These are phyloP conservation scores for Camelina hispida DNA, from an alignment of 345 rosid species.

Conservation along the genomic window DNA sequence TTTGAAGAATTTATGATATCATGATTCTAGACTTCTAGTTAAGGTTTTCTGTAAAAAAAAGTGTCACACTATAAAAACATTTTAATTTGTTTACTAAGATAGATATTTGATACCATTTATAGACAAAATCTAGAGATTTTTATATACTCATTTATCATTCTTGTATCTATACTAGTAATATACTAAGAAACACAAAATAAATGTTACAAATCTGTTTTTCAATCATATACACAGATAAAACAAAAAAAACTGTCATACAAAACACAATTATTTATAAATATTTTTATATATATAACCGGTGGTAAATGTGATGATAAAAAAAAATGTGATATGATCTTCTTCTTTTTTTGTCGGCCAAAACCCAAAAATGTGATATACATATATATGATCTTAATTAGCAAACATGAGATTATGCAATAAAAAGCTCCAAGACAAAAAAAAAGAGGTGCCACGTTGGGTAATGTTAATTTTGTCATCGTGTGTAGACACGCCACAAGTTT, in stretches of 20 bases:
- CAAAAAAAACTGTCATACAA: not conserved
- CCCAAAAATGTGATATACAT: too few relatives aligned
- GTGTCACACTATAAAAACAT: not conserved
- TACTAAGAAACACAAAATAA: not conserved
- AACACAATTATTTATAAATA: not conserved
- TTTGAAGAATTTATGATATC: not conserved
- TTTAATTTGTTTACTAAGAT: too few relatives aligned
- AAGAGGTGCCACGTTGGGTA: not conserved
- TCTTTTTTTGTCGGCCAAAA: too few relatives aligned
- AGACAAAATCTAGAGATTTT: not conserved
- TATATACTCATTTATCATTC: not conserved
- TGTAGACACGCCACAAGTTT: too few relatives aligned
- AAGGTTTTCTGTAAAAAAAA: not conserved
- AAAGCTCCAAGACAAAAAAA: not conserved
- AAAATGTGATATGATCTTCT: not conserved
- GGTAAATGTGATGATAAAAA: not conserved
- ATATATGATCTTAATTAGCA: not conserved
- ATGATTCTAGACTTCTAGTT: not conserved
- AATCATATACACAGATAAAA: not conserved
- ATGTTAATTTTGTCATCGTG: not conserved
- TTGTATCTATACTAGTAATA: not conserved
- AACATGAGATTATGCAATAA: slow-evolving; percentile 4
- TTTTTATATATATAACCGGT: not conserved
- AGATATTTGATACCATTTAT: not conserved
- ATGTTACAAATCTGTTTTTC: not conserved